Base-by-base conservation (phyloP, 1,284 basidiomycete genomes). In the Neolentinus lepideus region DNA sequence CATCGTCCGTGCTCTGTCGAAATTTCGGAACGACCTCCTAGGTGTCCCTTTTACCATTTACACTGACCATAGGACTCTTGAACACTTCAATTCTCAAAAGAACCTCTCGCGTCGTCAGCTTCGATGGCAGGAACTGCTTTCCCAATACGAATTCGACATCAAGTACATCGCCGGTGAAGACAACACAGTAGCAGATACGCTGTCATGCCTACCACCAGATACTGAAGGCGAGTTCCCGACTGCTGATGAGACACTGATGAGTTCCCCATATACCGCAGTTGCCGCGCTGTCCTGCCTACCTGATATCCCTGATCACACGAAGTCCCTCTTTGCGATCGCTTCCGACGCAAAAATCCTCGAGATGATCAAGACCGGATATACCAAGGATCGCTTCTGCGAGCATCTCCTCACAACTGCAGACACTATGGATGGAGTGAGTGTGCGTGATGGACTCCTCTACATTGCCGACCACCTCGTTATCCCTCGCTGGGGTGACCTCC, bases 1-100 rank as follows among this genome's bases (percentile, higher is more conserved):
- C 0, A 70, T 75, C 9, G 58, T 75, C 0, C 45, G 60, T 0
- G 67, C 70, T 0, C 59, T 76, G 0, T 62, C 68, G 26, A 72
- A 71, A 38, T 79, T 70, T 68, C 27, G 63, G 0, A 48, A 59
- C 0, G 63, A 71, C 16, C 60, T 78, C 0, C 43, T 77, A 0
- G 73, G 72, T 0, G 46, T 56, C 0, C 62, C 55, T 0, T 67
- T 78, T 38, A 50, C 54, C 0, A 61, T 78, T 0, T 68, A 66
- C 51, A 75, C 73, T 0, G 71, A 78, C 56, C 76, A 80, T 56
- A 48, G 61, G 0, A 75, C 71, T 0, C 62, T 79, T 0, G 63
- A 74, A 31, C 66, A 70, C 54, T 74, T 78, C 47, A 2, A 61
- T 1, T 59, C 58, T 0, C 74, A 79, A 51, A 51, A 59, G 2